Percentiles rank a stretch among this genome's conserved stretches.
These are phyloP conservation scores for Stagonosporopsis chrysanthemi DNA, from an alignment of 2,329 filamentous ascomycete genomes.

Conservation along the genomic window DNA sequence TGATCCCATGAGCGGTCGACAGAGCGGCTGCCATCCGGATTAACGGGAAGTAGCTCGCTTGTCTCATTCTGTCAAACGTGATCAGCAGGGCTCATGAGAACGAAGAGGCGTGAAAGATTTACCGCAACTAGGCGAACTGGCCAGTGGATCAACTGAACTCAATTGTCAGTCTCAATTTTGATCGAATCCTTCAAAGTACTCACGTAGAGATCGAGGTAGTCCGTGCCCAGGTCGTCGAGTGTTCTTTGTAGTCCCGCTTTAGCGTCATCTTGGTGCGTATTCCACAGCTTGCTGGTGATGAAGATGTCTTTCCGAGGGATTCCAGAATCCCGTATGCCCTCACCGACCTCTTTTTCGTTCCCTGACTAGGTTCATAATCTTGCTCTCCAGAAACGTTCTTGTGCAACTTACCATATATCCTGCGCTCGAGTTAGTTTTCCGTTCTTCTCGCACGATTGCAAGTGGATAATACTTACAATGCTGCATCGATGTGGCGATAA, in stretches of 20 bases:
- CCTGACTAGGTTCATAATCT: constrained; percentile 41
- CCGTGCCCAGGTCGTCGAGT: constrained; percentile 66
- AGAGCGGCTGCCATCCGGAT: constrained; percentile 29
- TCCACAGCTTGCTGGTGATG: constrained; percentile 81
- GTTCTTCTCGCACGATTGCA: not conserved
- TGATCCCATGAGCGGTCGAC: constrained; percentile 51
- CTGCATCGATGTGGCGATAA: constrained; percentile 77
- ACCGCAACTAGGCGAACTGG: not conserved
- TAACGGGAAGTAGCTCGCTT: constrained; percentile 64
- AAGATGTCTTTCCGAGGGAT: constrained; percentile 71
- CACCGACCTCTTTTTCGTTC: constrained; percentile 77
- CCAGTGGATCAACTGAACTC: not conserved
- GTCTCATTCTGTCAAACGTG: constrained; percentile 54
- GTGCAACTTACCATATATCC: not conserved
- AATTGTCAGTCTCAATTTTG: not conserved
- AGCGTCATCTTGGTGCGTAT: constrained; percentile 70
- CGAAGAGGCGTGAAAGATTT: not conserved
- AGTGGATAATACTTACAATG: constrained; percentile 62
- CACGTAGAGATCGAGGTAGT: constrained; percentile 66
- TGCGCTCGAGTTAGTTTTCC: not conserved
- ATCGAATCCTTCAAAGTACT: not conserved
- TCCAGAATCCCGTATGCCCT: constrained; percentile 69
- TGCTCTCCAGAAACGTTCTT: not conserved
- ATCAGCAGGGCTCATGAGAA: not conserved
- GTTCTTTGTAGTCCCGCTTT: constrained; percentile 65